These are phyloP conservation scores for Alternaria infectoria DNA, from an alignment of 2,329 filamentous ascomycete species.

Conservation along the genomic window DNA sequence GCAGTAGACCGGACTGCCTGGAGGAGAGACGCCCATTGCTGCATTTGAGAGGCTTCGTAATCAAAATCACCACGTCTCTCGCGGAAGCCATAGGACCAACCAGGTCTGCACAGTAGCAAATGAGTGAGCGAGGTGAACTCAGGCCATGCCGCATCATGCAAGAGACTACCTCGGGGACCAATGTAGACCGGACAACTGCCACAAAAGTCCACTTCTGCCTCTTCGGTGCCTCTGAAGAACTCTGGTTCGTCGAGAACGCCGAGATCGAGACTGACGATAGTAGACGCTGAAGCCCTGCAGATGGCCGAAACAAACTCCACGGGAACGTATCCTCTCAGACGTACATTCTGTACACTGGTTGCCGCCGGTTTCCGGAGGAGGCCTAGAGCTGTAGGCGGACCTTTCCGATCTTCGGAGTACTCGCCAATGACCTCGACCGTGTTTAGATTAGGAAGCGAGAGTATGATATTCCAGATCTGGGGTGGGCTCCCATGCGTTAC, in stretches of 20 bases:
- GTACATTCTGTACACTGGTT: background rate
- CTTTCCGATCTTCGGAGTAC: background rate
- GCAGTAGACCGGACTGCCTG: background rate
- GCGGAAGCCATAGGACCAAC: background rate
- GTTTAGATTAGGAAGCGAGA: background rate
- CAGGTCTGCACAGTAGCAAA: background rate
- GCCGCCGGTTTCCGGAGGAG: background rate
- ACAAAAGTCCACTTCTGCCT: too few species aligned
- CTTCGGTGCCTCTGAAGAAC: background rate
- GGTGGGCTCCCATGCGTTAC: background rate
- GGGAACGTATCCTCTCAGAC: background rate
- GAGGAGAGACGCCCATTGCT: background rate
- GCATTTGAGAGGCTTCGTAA: background rate
- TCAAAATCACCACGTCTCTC: background rate
- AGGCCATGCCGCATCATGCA: background rate
- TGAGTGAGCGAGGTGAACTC: background rate
- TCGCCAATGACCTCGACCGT: background rate
- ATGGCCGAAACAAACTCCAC: background rate
- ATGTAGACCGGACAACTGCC: background rate
- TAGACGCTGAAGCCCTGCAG: background rate
- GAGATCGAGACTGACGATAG: constrained; percentile 3
- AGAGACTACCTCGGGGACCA: background rate
- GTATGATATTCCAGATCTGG: background rate
- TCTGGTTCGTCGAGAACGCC: background rate
- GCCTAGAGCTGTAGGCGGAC: background rate